Base-by-base conservation (phyloP, 1,284 basidiomycete species). In the Cystobasidium slooffiae region DNA sequence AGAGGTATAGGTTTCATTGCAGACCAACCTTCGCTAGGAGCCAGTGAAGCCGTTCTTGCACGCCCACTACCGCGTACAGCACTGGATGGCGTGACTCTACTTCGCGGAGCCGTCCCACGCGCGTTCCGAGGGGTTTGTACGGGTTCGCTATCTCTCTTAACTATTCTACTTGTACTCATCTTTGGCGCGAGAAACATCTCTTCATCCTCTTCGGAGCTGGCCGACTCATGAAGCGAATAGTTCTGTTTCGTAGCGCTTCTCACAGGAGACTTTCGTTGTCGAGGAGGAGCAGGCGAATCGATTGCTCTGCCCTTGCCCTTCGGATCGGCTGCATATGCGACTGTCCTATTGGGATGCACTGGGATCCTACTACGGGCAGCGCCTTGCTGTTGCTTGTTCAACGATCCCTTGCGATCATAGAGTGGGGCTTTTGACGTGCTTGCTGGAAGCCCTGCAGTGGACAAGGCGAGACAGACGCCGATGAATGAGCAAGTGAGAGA, bases 1-100 rank as follows among this genome's bases (percentile, higher is more conserved):
- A 73, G 18, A 6, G 52, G 61, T 9, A 73, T 65, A 6, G 70
- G 70, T 49, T 73, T 65, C 52, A 65, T 73, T 4, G 70, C 62
- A 10, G 70, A 73, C 8, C 37, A 51, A 22, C 65, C 52, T 47
- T 64, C 41, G 9, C 31, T 49, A 1, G 69, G 58, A 16, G 49
- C 41, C 8, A 69, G 39, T 2, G 68, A 69, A 16, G 31, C 46
- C 4, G 68, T 69, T 37, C 68, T 24, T 10, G 68, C 56, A 24
- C 47, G 44, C 22, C 7, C 47, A 20, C 31, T 66, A 18, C 47
- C 51, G 5, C 31, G 24, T 46, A 43, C 20, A 7, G 49, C 51
- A 53, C 41, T 66, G 4, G 64, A 51, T 14, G 24, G 52, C 8
- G 41, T 24, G 47, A 51, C 8, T n/a, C n/a, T 52, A 31, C 49